These are phyloP conservation scores for Auriscalpium orientale DNA, from an alignment of 768 basidiomycete genomes.

Conservation along the genomic window DNA sequence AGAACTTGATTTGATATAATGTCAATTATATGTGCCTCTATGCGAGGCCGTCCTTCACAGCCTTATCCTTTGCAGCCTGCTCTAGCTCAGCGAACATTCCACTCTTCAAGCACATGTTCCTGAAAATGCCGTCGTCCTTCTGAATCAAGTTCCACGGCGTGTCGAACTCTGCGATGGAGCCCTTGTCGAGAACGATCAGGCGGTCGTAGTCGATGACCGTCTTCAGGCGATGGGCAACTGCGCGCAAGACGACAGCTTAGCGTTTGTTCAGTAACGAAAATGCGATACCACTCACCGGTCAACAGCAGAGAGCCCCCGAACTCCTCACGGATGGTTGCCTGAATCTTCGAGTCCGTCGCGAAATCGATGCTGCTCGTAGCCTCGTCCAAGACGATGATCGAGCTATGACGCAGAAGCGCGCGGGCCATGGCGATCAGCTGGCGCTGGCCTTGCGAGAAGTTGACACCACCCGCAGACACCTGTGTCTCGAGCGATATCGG, in stretches of 20 bases:
- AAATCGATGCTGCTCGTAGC: slow-evolving; percentile 74
- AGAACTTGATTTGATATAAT: slow-evolving; percentile 57
- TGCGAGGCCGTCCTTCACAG: neutral
- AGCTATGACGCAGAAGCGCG: slow-evolving; percentile 53
- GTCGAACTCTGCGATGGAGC: slow-evolving; percentile 41
- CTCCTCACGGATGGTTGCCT: slow-evolving; percentile 69
- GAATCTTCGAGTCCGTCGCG: slow-evolving; percentile 76
- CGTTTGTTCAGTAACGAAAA: slow-evolving; percentile 1
- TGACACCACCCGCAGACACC: neutral
- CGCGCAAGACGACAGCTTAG: neutral
- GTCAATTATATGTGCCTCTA: slow-evolving; percentile 53
- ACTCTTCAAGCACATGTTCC: slow-evolving; percentile 57
- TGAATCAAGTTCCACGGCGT: slow-evolving; percentile 44
- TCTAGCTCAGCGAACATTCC: slow-evolving; percentile 34
- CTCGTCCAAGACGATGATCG: slow-evolving; percentile 64
- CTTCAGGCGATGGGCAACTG: slow-evolving; percentile 66
- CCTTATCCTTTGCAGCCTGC: slow-evolving; percentile 15
- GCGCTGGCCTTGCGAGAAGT: neutral
- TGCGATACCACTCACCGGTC: slow-evolving; percentile 43
- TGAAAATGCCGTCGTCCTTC: slow-evolving; percentile 41
- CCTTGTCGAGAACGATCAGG: slow-evolving; percentile 73
- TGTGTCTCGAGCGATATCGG: neutral
- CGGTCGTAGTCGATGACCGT: slow-evolving; percentile 80
- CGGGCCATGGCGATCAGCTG: slow-evolving; percentile 36
- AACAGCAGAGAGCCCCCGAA: slow-evolving; percentile 35